A percentile compares a stretch with the other conserved stretches of the same genome.
Conservation (phyloP, 495 filamentous ascomycete genomes). For the Penicillium salamii region DNA sequence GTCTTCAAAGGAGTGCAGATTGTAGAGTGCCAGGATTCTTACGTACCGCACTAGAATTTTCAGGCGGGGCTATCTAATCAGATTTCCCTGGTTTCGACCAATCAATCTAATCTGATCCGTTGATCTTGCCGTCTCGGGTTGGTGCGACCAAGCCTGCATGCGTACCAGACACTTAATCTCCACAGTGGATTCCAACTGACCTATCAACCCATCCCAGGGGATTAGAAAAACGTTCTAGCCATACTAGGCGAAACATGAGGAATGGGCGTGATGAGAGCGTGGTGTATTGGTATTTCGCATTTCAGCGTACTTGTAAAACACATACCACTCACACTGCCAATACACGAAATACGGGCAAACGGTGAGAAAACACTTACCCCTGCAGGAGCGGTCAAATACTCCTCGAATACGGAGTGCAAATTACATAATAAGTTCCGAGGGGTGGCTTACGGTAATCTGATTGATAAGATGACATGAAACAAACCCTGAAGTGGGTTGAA, state of each 20-base stretch:
- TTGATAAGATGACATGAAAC: slow-evolving; percentile 8
- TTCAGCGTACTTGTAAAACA: background rate
- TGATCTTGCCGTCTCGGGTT: background rate
- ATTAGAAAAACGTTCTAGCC: background rate
- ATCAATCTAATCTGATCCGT: slow-evolving; percentile 22
- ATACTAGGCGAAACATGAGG: background rate
- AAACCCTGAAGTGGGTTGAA: background rate
- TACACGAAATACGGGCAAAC: too few relatives aligned
- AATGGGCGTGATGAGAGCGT: too few relatives aligned
- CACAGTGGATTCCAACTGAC: background rate
- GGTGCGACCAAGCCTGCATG: background rate
- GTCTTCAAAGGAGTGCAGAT: too few relatives aligned
- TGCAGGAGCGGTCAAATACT: too few relatives aligned
- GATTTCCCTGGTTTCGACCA: slow-evolving; percentile 8
- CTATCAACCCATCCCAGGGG: background rate
- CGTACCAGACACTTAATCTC: background rate
- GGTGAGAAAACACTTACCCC: too few relatives aligned
- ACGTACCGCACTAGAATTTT: background rate
- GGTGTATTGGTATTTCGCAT: background rate
- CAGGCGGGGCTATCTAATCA: slow-evolving; percentile 16
- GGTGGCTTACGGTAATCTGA: slow-evolving; percentile 11
- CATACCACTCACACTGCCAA: background rate
- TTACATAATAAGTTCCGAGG: slow-evolving; percentile 1
- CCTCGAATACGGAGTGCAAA: too few relatives aligned
- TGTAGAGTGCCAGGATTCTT: background rate